Conservation (phyloP, 2,329 filamentous ascomycete genomes). For the Thermoascus crustaceus region DNA sequence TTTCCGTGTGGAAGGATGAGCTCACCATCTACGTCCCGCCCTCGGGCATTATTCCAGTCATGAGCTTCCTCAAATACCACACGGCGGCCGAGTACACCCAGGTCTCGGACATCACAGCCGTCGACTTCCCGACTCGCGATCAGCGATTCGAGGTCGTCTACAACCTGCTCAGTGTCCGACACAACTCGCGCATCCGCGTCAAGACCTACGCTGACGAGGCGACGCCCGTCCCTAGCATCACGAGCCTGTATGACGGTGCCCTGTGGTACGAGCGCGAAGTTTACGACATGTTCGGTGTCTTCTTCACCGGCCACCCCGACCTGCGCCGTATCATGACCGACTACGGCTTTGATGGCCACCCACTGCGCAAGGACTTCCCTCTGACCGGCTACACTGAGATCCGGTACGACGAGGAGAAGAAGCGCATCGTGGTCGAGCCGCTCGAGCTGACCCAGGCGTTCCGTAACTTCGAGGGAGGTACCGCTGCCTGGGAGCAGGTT, state of each 20-base stretch:
- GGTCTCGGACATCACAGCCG: slow-evolving; percentile 82
- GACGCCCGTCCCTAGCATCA: slow-evolving; percentile 83
- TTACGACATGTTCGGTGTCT: slow-evolving; percentile 95
- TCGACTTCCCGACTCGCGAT: slow-evolving; percentile 91
- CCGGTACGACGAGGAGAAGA: slow-evolving; percentile 98
- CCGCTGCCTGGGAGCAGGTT: slow-evolving; percentile 62
- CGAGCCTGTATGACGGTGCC: slow-evolving; percentile 80
- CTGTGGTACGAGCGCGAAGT: slow-evolving; percentile 99
- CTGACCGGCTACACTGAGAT: slow-evolving; percentile 97
- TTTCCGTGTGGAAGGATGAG: slow-evolving; percentile 99
- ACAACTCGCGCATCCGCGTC: slow-evolving; percentile 93
- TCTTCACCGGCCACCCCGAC: slow-evolving; percentile 93
- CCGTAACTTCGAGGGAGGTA: slow-evolving; percentile 93
- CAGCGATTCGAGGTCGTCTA: slow-evolving; percentile 98
- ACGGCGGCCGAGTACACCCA: slow-evolving; percentile 95
- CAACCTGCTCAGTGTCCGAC: slow-evolving; percentile 88
- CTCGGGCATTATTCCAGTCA: slow-evolving; percentile 78
- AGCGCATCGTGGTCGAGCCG: slow-evolving; percentile 96
- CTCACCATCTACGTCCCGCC: slow-evolving; percentile 89
- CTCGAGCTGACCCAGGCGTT: slow-evolving; percentile 96
- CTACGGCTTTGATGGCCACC: slow-evolving; percentile 97
- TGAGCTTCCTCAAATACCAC: slow-evolving; percentile 95
- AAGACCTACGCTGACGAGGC: slow-evolving; percentile 99
- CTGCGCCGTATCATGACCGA: slow-evolving; percentile 97
- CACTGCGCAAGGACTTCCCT: slow-evolving; percentile 94